Evolutionary conservation across 768 basidiomycete species (phyloP).

Genomic region (Auricularia cornea): DNA sequence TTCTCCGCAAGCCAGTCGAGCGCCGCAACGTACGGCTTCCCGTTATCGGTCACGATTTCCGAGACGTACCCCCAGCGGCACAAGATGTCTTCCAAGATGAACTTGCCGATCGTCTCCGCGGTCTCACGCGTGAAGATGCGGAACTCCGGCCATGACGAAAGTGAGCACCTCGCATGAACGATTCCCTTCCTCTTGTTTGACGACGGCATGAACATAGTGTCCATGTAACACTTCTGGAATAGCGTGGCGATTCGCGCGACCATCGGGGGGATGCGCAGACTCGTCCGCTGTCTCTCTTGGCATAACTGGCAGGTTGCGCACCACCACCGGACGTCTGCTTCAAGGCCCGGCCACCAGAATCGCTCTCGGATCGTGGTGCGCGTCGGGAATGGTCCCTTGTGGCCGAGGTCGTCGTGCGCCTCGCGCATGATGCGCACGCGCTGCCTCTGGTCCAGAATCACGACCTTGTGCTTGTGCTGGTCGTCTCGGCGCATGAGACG

Average conservation of each 20-base stretch:
- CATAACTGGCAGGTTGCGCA: slow-evolving; percentile 26
- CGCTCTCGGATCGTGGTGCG: slow-evolving; percentile 5
- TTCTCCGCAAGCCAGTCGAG: slow-evolving; percentile 6
- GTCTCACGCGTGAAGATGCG: slow-evolving; percentile 19
- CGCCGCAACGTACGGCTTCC: slow-evolving; percentile 9
- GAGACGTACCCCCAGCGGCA: slow-evolving; percentile 9
- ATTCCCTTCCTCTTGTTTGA: slow-evolving; percentile 14
- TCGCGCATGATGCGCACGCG: slow-evolving; percentile 7
- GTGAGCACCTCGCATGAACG: slow-evolving; percentile 28
- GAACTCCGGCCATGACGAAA: slow-evolving; percentile 28
- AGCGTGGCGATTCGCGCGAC: slow-evolving; percentile 18
- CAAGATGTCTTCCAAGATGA: slow-evolving; percentile 17
- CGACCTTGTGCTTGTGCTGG: not conserved
- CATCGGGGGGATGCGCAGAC: slow-evolving; percentile 15
- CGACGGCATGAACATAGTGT: slow-evolving; percentile 7
- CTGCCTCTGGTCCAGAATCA: slow-evolving; percentile 5
- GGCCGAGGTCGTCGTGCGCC: slow-evolving; percentile 16
- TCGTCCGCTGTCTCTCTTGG: slow-evolving; percentile 17
- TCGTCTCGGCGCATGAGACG: slow-evolving; percentile 20
- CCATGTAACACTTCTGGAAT: slow-evolving; percentile 12
- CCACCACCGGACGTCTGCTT: slow-evolving; percentile 23
- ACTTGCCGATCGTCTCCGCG: not conserved
- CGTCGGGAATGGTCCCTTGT: slow-evolving; percentile 10
- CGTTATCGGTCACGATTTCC: slow-evolving; percentile 17
- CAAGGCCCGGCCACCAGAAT: slow-evolving; percentile 20